A percentile compares a stretch with the other conserved stretches of the same genome.
phyloP scores from a whole-genome alignment of 371 early-diverging fungal genomes.

The Thermomucor indicae-seudaticae region DNA sequence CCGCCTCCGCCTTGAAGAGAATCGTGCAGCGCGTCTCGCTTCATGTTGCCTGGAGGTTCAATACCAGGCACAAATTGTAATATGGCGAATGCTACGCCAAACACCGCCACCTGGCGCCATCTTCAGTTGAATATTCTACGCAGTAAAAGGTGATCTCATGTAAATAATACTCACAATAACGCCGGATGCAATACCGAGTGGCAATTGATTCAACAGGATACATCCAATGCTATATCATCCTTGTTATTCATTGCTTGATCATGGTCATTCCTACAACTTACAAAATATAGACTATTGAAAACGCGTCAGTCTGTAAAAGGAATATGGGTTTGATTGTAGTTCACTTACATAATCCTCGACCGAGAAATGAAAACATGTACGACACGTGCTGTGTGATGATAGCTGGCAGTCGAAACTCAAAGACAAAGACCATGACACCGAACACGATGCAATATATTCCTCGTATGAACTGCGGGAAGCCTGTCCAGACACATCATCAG shows the following conservation, averaged over 20 bases:
- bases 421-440: constrained; percentile 34
- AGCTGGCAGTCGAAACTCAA: constrained; percentile 37
- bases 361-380: constrained; percentile 17
- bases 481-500: constrained; percentile 13
- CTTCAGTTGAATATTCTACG: no score
- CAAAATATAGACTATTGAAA: constrained; percentile 24
- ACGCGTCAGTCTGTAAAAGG: neutral
- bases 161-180: constrained; percentile 9
- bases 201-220: constrained; percentile 9
- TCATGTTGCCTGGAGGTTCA: constrained; percentile 19
- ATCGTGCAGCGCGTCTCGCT: constrained; percentile 13
- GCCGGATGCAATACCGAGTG: constrained; percentile 14
- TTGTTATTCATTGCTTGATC: neutral
- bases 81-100: constrained; percentile 15
- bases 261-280: constrained; percentile 1
- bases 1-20: constrained; percentile 4
- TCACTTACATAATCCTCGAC: constrained; percentile 20
- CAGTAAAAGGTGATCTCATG: no score
- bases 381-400: constrained; percentile 22
- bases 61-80: constrained; percentile 23
- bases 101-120: constrained; percentile 12
- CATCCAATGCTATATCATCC: constrained; percentile 11
- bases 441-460: constrained; percentile 41
- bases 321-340: neutral
- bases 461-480: constrained; percentile 40